A percentile compares a stretch with the other conserved stretches of the same genome.
Conservation (phyloP, 2,329 filamentous ascomycete genomes). For the Rhinocladiella similis region DNA sequence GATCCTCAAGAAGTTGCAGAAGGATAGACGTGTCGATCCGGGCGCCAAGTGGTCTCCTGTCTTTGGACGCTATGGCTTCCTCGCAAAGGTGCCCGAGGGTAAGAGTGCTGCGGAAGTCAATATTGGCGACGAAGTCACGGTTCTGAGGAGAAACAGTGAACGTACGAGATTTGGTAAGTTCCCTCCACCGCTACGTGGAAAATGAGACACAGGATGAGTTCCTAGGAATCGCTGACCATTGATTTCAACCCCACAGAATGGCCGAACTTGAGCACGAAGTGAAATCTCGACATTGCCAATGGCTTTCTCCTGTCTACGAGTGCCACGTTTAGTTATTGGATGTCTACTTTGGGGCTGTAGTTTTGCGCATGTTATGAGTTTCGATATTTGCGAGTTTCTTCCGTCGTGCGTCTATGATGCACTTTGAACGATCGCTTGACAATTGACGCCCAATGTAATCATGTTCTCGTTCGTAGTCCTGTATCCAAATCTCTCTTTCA, state of each 20-base stretch:
- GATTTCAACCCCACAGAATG: conserved; percentile 11
- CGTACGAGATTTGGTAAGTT: conserved; percentile 57
- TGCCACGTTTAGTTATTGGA: too few relatives aligned
- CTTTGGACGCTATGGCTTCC: conserved; percentile 72
- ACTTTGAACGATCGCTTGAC: too few relatives aligned
- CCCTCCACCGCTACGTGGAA: background rate
- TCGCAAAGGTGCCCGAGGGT: conserved; percentile 37
- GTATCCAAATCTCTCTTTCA: background rate
- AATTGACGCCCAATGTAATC: too few relatives aligned
- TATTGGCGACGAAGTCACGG: conserved; percentile 58
- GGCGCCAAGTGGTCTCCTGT: conserved; percentile 68
- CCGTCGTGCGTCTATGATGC: too few relatives aligned
- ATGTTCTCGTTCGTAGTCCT: background rate
- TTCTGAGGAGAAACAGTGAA: conserved; percentile 52
- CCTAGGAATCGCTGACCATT: background rate
- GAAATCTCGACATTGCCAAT: background rate
- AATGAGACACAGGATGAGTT: background rate
- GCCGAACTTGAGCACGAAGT: conserved; percentile 25
- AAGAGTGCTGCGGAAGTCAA: conserved; percentile 43
- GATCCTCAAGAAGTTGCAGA: conserved; percentile 69
- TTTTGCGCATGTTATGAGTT: too few relatives aligned
- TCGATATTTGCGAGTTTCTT: too few relatives aligned
- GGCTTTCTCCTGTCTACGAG: too few relatives aligned
- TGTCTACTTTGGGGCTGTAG: too few relatives aligned
- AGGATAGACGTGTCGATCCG: conserved; percentile 68